Evolutionary conservation across 768 basidiomycete species (phyloP), one percentile per base, ranked within the genome.

Genomic region (Amanita thiersii): DNA sequence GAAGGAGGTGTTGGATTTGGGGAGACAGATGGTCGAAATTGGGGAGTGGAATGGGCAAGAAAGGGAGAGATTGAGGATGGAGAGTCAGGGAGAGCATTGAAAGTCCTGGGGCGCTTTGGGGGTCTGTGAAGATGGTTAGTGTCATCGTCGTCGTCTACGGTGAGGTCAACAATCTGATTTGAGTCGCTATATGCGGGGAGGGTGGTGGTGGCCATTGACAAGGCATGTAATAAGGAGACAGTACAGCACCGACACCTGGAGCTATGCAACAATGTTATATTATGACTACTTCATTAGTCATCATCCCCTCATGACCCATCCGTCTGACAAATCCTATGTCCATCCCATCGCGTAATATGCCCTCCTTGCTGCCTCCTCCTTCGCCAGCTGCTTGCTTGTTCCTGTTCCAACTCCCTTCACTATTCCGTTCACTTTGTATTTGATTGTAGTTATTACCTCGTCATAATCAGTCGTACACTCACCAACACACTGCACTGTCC

Each of bases 281-380:
- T 7, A n/a, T 7, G 7, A n/a, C 26, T 7, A 28, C 7, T 28
- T 7, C 28, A 28, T 56, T 52, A 50, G 52, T 54, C 53, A 53
- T 49, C 53, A 52, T 47, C 29, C 45, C 35, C 47, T 41, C 46
- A 50, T 50, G 47, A 28, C 26, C n/a, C 39, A 24, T 18, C 5
- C 20, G 23, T 21, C 24, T 43, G 31, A 43, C 34, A 43, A 43
- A 43, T 43, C 42, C 26, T 52, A 68, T 28, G 76, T 75, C 84
- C 84, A 86, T 24, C 85, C 84, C 81, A 87, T 79, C 6, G 73
- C 70, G 52, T 76, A 73, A 59, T 75, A 85, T 6, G 85, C 85
- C 50, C 76, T 65, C 44, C 73, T 69, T 12, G 85, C 84, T 0
- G 85, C 85, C 43, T 81, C 79, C 52, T 87, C 85, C 57, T 86